Conservation (phyloP, 768 basidiomycete genomes). For the Lactarius quietus region DNA sequence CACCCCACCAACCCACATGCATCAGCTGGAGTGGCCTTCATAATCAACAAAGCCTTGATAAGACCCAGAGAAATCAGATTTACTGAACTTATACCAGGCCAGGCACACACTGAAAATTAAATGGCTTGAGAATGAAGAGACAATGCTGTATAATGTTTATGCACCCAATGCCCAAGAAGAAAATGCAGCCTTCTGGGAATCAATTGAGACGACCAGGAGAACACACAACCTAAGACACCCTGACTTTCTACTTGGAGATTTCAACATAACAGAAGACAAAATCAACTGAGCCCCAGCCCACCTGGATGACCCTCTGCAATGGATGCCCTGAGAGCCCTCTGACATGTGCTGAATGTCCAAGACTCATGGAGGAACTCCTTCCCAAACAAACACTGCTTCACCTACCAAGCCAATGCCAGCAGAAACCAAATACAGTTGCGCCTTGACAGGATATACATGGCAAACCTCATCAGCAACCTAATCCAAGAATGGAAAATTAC, state of each 20-base stretch:
- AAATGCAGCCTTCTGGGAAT: conserved; percentile 2
- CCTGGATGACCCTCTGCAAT: background rate
- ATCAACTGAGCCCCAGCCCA: background rate
- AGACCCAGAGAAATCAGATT: too few species aligned
- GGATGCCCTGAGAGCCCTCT: background rate
- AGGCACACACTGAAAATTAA: background rate
- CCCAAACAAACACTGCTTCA: background rate
- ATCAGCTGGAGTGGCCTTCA: background rate
- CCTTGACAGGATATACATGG: conserved; percentile 9
- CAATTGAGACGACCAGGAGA: background rate
- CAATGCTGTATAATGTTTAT: background rate
- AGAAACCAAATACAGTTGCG: background rate
- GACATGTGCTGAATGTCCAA: background rate
- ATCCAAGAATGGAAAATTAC: background rate
- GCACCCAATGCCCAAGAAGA: background rate
- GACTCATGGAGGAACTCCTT: background rate
- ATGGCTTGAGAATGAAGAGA: conserved; percentile 4
- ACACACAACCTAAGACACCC: background rate
- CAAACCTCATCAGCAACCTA: too few species aligned
- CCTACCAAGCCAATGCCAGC: too few species aligned
- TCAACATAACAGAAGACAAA: too few species aligned
- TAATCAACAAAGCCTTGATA: background rate
- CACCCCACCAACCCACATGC: background rate
- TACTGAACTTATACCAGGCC: background rate
- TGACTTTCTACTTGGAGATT: too few species aligned